Evolutionary conservation across 495 filamentous ascomycete genomes (phyloP).

Genomic region (Friedmanniomyces simplex): DNA sequence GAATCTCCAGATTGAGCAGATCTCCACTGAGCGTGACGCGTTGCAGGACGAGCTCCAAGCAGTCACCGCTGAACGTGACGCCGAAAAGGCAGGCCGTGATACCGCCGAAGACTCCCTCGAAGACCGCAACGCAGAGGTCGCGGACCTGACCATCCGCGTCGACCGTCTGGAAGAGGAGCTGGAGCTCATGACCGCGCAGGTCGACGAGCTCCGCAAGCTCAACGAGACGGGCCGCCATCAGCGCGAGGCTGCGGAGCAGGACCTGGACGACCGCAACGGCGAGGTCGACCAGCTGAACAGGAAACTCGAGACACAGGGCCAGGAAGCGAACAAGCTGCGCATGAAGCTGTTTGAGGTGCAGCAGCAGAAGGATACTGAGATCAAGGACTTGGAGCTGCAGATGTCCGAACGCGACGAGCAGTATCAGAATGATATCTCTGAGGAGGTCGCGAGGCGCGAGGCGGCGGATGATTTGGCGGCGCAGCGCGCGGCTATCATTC

Average conservation of each 20-base stretch:
- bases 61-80: slow-evolving; percentile 8
- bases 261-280: slow-evolving; percentile 23
- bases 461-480: slow-evolving; percentile 17
- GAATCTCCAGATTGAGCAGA: slow-evolving; percentile 14
- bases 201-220: slow-evolving; percentile 18
- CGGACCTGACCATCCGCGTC: slow-evolving; percentile 18
- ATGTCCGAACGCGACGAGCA: slow-evolving; percentile 18
- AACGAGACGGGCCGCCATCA: slow-evolving; percentile 24
- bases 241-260: slow-evolving; percentile 27
- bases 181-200: slow-evolving; percentile 7
- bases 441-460: slow-evolving; percentile 17
- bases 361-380: slow-evolving; percentile 20
- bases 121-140: slow-evolving; percentile 11
- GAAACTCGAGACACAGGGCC: slow-evolving; percentile 23
- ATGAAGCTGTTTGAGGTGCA: slow-evolving; percentile 30
- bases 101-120: slow-evolving; percentile 18
- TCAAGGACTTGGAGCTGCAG: slow-evolving; percentile 19
- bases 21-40: slow-evolving; percentile 7
- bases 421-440: slow-evolving; percentile 16
- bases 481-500: slow-evolving; percentile 14
- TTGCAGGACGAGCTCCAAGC: slow-evolving; percentile 1
- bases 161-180: slow-evolving; percentile 18
- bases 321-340: slow-evolving; percentile 31
- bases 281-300: slow-evolving; percentile 21
- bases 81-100: slow-evolving; percentile 11